Percentiles rank a stretch among this genome's conserved stretches.
Evolutionary conservation across 371 early-diverging fungal species (phyloP).

Genomic region (Cokeromyces recurvatus): DNA sequence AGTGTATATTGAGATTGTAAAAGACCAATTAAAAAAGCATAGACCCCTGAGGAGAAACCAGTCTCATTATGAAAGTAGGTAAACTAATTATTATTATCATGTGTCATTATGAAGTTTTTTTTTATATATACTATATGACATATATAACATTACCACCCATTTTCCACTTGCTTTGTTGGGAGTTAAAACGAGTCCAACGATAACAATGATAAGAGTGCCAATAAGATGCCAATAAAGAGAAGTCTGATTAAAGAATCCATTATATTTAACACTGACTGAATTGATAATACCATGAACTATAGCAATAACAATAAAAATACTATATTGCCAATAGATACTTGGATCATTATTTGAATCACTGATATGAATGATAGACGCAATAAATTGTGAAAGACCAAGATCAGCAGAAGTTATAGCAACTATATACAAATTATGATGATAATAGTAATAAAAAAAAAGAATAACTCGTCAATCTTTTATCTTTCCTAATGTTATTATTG

Average conservation of each 20-base stretch:
- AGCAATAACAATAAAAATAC: conserved; percentile 43
- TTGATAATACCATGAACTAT: conserved; percentile 55
- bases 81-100: conserved; percentile 21
- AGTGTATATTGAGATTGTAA: conserved; percentile 51
- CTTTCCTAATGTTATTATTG: too few species aligned
- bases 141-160: conserved; percentile 53
- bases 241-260: conserved; percentile 51
- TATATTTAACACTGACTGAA: conserved; percentile 46
- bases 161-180: conserved; percentile 36
- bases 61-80: conserved; percentile 41
- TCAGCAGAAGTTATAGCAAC: conserved; percentile 51
- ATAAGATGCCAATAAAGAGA: conserved; percentile 60
- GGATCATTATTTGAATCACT: conserved; percentile 28
- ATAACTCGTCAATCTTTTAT: too few species aligned
- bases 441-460: too few species aligned
- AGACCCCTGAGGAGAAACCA: conserved; percentile 36
- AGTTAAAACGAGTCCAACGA: conserved; percentile 49
- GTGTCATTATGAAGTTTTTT: neutral
- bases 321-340: conserved; percentile 37
- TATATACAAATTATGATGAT: too few species aligned
- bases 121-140: neutral
- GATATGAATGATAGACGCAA: conserved; percentile 42
- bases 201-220: conserved; percentile 52
- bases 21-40: conserved; percentile 44
- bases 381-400: conserved; percentile 46